These are phyloP conservation scores for Entophlyctis helioformis DNA, from an alignment of 192 early-diverging fungal genomes.

Conservation along the genomic window DNA sequence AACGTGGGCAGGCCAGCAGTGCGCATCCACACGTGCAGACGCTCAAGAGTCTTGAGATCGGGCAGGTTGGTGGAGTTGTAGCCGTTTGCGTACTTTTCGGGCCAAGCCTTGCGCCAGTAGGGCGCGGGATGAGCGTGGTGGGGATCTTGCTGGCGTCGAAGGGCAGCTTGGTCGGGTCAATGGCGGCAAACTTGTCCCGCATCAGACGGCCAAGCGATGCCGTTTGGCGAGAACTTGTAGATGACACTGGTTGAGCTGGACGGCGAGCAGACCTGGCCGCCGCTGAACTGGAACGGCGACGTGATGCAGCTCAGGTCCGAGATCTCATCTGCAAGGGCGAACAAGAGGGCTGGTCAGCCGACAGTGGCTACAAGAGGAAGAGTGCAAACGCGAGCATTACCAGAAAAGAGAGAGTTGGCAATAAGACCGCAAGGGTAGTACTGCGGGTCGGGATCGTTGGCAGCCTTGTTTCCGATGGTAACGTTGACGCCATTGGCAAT, in stretches of 20 bases:
- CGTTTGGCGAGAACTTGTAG: slow-evolving; percentile 44
- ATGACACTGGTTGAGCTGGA: background rate
- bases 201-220: slow-evolving; percentile 87
- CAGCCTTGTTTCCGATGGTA: background rate
- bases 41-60: slow-evolving; percentile 57
- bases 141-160: slow-evolving; percentile 29
- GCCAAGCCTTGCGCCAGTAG: slow-evolving; percentile 60
- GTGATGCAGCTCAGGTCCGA: slow-evolving; percentile 31
- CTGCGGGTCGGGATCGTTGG: slow-evolving; percentile 15
- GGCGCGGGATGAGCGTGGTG: slow-evolving; percentile 59
- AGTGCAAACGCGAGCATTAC: slow-evolving; percentile 25
- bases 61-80: slow-evolving; percentile 45
- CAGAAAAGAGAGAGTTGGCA: slow-evolving; percentile 96
- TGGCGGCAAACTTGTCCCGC: slow-evolving; percentile 44
- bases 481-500: slow-evolving; percentile 3
- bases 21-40: slow-evolving; percentile 98
- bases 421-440: slow-evolving; percentile 97
- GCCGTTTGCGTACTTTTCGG: slow-evolving; percentile 24
- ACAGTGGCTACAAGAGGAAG: background rate
- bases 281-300: background rate
- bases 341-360: slow-evolving; percentile 21
- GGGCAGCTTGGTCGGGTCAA: slow-evolving; percentile 18
- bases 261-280: slow-evolving; percentile 1
- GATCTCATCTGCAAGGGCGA: slow-evolving; percentile 16
- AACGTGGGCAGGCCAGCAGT: slow-evolving; percentile 92